Evolutionary conservation across 495 filamentous ascomycete species (phyloP).

Genomic region (Penicillium ochrochloron): DNA sequence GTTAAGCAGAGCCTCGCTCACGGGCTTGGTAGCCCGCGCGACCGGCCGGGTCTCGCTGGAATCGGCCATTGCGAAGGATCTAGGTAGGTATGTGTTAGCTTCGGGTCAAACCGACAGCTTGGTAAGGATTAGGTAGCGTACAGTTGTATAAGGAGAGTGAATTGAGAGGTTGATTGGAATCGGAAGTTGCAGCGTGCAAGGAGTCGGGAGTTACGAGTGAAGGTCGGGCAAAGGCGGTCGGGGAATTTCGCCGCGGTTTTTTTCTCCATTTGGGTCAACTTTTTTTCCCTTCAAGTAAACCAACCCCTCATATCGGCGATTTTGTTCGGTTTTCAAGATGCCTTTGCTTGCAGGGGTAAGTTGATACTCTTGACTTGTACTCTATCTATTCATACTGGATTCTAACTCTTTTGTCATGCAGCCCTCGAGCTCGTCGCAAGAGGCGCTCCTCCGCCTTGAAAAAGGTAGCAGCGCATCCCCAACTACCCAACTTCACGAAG

Average conservation of each 20-base stretch:
- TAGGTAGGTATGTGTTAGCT: conserved; percentile 17
- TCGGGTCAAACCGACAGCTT: neutral
- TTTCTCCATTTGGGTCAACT: conserved; percentile 31
- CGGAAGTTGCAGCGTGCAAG: conserved; percentile 34
- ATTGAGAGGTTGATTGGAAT: conserved; percentile 29
- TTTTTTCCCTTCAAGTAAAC: conserved; percentile 28
- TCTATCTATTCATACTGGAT: neutral
- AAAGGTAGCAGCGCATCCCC: conserved; percentile 52
- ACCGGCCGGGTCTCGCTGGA: conserved; percentile 53
- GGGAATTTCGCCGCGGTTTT: conserved; percentile 42
- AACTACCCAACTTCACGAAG: conserved; percentile 47
- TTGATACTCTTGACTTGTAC: conserved; percentile 11
- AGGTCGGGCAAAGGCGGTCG: conserved; percentile 50
- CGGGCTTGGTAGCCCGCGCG: conserved; percentile 68
- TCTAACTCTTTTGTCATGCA: conserved; percentile 30
- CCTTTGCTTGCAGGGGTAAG: conserved; percentile 49
- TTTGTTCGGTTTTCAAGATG: conserved; percentile 39
- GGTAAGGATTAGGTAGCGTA: conserved; percentile 3
- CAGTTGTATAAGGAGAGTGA: conserved; percentile 23
- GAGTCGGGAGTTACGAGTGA: conserved; percentile 40
- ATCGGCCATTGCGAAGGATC: conserved; percentile 60
- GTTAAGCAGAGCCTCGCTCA: conserved; percentile 92
- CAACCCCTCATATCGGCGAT: conserved; percentile 17
- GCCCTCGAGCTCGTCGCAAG: conserved; percentile 52
- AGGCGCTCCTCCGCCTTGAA: conserved; percentile 56